phyloP scores from a whole-genome alignment of 257 asterid species.

The Solanum chmielewskii region DNA sequence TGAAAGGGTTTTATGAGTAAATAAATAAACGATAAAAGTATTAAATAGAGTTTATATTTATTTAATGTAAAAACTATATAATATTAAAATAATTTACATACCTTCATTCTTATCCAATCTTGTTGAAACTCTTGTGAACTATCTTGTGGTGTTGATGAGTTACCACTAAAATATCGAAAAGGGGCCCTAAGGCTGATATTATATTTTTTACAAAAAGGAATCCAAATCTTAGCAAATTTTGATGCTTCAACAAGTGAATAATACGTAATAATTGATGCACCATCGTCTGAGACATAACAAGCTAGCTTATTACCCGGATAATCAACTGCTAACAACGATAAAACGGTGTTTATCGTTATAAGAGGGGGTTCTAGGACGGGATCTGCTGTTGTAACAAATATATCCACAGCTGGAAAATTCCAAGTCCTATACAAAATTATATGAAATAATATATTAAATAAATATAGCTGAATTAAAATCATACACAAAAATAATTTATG shows the following conservation, averaged over 20 bases:
- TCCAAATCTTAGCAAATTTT: conserved; percentile 22
- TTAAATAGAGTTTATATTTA: not conserved
- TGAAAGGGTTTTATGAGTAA: too few relatives aligned
- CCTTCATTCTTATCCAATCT: conserved; percentile 21
- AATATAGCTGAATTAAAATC: not conserved
- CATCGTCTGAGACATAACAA: conserved; percentile 30
- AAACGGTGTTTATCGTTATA: conserved; percentile 20
- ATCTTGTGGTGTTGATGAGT: not conserved
- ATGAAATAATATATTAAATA: not conserved
- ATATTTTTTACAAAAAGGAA: conserved; percentile 25
- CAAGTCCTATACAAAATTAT: not conserved
- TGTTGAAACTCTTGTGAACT: conserved; percentile 5
- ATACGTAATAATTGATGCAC: conserved; percentile 20
- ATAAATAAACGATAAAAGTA: too few relatives aligned
- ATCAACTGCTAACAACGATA: conserved; percentile 23
- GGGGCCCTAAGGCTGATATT: conserved; percentile 21
- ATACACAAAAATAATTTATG: too few relatives aligned
- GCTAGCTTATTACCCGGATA: conserved; percentile 24
- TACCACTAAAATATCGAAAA: conserved; percentile 11
- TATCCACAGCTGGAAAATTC: conserved; percentile 20
- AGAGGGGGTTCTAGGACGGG: conserved; percentile 23
- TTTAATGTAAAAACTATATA: not conserved
- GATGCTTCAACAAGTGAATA: conserved; percentile 22
- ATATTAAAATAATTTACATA: not conserved
- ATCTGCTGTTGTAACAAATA: conserved; percentile 31